phyloP scores from a whole-genome alignment of 768 basidiomycete genomes.

The Tylopilus felleus region DNA sequence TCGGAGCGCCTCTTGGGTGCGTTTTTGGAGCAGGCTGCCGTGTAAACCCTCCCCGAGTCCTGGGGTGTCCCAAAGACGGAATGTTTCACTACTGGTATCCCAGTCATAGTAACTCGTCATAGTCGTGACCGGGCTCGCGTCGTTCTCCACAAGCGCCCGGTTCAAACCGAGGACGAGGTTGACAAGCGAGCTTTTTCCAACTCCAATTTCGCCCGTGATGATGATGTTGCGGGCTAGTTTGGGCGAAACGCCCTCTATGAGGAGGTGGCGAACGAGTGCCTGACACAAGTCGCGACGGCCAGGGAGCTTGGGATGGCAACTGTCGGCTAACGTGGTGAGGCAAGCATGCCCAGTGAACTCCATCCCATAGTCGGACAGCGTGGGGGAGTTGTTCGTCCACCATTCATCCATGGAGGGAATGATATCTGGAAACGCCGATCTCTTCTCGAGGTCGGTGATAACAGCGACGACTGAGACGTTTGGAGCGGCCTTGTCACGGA shows the following conservation, averaged over 20 bases:
- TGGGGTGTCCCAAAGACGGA: conserved; percentile 30
- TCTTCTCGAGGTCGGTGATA: conserved; percentile 34
- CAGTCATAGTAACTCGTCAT: conserved; percentile 10
- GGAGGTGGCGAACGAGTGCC: conserved; percentile 11
- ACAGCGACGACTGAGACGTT: conserved; percentile 25
- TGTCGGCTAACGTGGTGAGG: conserved; percentile 20
- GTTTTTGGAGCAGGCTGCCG: conserved; percentile 16
- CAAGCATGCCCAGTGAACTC: conserved; percentile 27
- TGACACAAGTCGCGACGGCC: conserved; percentile 21
- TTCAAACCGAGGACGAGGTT: conserved; percentile 26
- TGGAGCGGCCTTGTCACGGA: conserved; percentile 18
- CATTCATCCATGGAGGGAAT: conserved; percentile 34
- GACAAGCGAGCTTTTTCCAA: conserved; percentile 29
- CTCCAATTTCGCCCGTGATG: conserved; percentile 26
- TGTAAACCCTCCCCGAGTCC: conserved; percentile 26
- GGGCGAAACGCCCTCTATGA: conserved; percentile 19
- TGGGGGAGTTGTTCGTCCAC: conserved; percentile 34
- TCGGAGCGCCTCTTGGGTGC: conserved; percentile 20
- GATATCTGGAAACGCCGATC: conserved; percentile 13
- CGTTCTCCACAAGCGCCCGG: conserved; percentile 15
- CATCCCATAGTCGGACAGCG: conserved; percentile 32
- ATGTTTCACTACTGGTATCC: conserved; percentile 8
- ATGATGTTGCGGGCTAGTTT: conserved; percentile 23
- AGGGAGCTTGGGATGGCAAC: conserved; percentile 19
- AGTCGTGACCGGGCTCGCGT: conserved; percentile 19